Evolutionary conservation across 805 yeast species (phyloP).

Genomic region (Candida morakotiae): DNA sequence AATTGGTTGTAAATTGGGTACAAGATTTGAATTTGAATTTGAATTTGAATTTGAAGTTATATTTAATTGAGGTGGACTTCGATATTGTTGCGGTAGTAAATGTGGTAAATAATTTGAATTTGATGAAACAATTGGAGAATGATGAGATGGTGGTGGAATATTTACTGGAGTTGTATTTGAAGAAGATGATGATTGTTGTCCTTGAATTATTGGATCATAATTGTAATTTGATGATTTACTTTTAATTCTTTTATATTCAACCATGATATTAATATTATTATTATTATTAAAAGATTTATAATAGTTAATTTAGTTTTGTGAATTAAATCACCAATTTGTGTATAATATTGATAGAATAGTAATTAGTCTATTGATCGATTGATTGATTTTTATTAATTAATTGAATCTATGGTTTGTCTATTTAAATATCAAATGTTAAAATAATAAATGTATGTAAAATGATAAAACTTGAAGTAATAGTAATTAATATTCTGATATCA

Average conservation of each 20-base stretch:
- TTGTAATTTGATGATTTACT: not conserved
- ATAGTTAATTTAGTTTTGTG: no score
- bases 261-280: not conserved
- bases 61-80: not conserved
- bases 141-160: not conserved
- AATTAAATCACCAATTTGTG: no score
- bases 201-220: not conserved
- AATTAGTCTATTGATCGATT: no score
- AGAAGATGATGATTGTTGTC: not conserved
- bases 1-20: not conserved
- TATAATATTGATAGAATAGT: no score
- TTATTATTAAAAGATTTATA: no score
- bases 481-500: no score
- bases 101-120: not conserved
- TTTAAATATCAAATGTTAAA: no score
- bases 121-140: not conserved
- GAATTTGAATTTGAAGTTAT: no score
- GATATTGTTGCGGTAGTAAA: not conserved
- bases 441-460: no score
- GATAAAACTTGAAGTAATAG: no score
- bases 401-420: no score
- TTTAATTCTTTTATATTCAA: constrained; percentile 1
- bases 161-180: not conserved
- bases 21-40: not conserved
- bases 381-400: no score